Base-by-base conservation (phyloP, 352 stramenopile species). In the Aphanomyces astaci region DNA sequence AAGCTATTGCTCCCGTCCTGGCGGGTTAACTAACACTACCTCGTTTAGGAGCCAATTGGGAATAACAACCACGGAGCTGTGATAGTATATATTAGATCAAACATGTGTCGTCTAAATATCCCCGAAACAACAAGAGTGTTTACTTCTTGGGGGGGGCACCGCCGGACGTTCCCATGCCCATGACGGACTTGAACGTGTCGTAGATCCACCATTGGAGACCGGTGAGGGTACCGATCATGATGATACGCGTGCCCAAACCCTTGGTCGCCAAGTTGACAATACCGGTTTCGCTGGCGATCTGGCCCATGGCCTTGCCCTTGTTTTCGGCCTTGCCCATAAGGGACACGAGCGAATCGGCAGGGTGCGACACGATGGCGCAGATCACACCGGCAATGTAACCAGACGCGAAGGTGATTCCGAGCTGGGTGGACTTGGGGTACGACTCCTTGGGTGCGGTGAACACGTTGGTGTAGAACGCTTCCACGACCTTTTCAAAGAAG, bases 361-460 rank as follows among this genome's bases (percentile, higher is more conserved):
- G 97, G 87, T 99, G 97, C 74, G 96, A 99, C 71, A 99, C 98
- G 71, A 99, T 97, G 68, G 97, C 97, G 66, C 96, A 97, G 71
- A 98, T 97, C 75, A 99, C 94, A 96, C 97, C 97, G 72, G 97
- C 97, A 80, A 99, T 88, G 77, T 99, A 98, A 89, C 97, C 97
- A 48, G 95, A 99, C n/a, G 81, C 76, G 66, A 99, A 97, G 17
- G 96, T 98, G 53, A 99, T 79, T 57, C 91, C 93, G 46, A 99
- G 78, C 81, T 99, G 97, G 49, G 89, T 96, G 73, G 75, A 85
- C 76, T 97, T 97, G 54, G 84, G 77, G 89, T 98, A 98, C 69
- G 81, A 79, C 69, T 86, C 85, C 76, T 95, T 95, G 57, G 90
- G 90, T 75, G 92, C 86, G 53, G 90, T 97, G 77, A 96, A 95